These are phyloP conservation scores for Globisporangium paroecandrum DNA, from an alignment of 352 stramenopile species.

Conservation along the genomic window DNA sequence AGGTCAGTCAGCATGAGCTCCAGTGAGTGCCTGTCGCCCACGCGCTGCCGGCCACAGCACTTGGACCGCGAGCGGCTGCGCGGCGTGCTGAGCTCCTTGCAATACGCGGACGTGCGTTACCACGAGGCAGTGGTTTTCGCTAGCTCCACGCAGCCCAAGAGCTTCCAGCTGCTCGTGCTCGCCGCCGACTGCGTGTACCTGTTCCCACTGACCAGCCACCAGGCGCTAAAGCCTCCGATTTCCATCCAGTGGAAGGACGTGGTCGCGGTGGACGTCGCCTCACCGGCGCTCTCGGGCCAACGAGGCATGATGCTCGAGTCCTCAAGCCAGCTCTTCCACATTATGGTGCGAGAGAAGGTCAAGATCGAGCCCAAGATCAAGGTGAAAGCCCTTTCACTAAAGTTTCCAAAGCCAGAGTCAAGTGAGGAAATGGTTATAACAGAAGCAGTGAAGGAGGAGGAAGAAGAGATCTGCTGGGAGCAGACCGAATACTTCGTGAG, in stretches of 20 bases:
- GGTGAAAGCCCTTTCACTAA: background rate
- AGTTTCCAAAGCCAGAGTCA: background rate
- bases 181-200: conserved; percentile 40
- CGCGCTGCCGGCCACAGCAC: conserved; percentile 49
- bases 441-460: background rate
- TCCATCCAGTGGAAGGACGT: conserved; percentile 28
- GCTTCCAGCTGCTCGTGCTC: conserved; percentile 53
- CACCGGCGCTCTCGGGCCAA: conserved; percentile 34
- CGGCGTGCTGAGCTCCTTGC: conserved; percentile 22
- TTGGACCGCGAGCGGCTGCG: conserved; percentile 57
- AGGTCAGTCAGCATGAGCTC: conserved; percentile 2
- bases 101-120: conserved; percentile 41
- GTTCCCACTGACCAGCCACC: conserved; percentile 34
- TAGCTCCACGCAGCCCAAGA: conserved; percentile 17
- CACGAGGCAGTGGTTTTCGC: conserved; percentile 57
- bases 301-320: conserved; percentile 41
- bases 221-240: conserved; percentile 12
- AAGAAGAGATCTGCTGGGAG: background rate
- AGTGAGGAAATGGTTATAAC: background rate
- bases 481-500: conserved; percentile 35
- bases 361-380: conserved; percentile 2
- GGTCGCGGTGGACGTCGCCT: conserved; percentile 31
- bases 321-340: conserved; percentile 49
- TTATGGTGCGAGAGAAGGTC: conserved; percentile 22
- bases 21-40: conserved; percentile 28